Conservation (phyloP, 768 basidiomycete genomes). For the Auriscalpium vulgare region DNA sequence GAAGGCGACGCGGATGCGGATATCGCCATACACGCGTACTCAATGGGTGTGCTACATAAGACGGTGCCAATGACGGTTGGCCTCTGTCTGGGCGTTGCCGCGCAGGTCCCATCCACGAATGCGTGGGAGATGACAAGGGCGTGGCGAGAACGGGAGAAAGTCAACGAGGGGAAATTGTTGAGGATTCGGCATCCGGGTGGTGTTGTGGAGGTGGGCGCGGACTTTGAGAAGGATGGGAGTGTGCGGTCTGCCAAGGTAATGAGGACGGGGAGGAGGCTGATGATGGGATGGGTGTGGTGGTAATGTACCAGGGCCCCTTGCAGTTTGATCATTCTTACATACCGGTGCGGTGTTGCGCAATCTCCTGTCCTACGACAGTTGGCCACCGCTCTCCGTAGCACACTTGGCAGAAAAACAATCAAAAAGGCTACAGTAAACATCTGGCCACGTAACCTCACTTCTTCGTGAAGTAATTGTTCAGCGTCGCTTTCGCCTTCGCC, state of each 20-base stretch:
- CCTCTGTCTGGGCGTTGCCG: constrained; percentile 59
- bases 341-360: too few relatives aligned
- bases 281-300: constrained; percentile 67
- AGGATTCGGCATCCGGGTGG: constrained; percentile 61
- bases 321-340: too few relatives aligned
- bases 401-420: too few relatives aligned
- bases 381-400: too few relatives aligned
- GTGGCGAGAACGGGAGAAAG: constrained; percentile 1
- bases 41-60: constrained; percentile 66
- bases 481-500: too few relatives aligned
- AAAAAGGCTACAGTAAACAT: too few relatives aligned
- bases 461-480: too few relatives aligned
- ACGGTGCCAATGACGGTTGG: constrained; percentile 72
- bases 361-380: too few relatives aligned
- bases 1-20: constrained; percentile 31
- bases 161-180: constrained; percentile 24
- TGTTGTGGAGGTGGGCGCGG: constrained; percentile 57
- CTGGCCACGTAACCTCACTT: too few relatives aligned
- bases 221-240: constrained; percentile 35
- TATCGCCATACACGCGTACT: constrained; percentile 50
- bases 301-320: constrained; percentile 14
- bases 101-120: constrained; percentile 44
- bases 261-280: constrained; percentile 60
- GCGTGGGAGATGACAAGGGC: constrained; percentile 40
- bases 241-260: constrained; percentile 56